Base-by-base conservation (phyloP, 495 filamentous ascomycete genomes). In the Aspergillus biplanus region DNA sequence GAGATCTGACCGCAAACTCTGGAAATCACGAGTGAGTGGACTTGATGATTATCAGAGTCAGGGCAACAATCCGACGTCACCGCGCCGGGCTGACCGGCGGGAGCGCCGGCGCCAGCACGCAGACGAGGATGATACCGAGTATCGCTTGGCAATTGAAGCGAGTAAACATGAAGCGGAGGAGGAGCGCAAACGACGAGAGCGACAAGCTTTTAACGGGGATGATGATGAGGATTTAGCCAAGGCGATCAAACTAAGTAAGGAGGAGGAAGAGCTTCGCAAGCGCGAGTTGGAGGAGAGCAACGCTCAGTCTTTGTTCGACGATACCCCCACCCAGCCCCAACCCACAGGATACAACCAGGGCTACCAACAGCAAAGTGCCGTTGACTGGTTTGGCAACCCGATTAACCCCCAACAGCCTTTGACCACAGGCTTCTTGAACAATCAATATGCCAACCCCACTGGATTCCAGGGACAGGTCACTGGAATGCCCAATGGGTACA, bases 381-480 rank as follows among this genome's bases (percentile, higher is more conserved):
- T 99, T 33, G 96, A 99, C 74, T 97, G 93, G 87, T 93, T 92
- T 62, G 96, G 94, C 32, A 99, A 99, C 76, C 92, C 92, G 15
- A 88, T 97, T 62, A 84, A 86, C 68, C 82, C 86, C 67, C 88
- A 91, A 69, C 84, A 88, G 54, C 89, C 93, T 56, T 86, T 87
- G 67, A 91, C 80, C 39, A 90, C 96, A 7, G 96, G 93, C 18
- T 97, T 88, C 72, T 78, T 97, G 65, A 90, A 90, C 76, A 92
- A 89, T 71, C 87, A 92, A 50, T 97, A 96, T 71, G 89, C 91
- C 33, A 87, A 90, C 67, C 85, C 85, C 6, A 87, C 85, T 32
- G 87, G 83, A 15, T 87, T 87, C 68, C 85, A 87, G 65, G 69
- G 67, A 42, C 89, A 91, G 71, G 77, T 78, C 33, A 90, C 88